Evolutionary conservation across 768 basidiomycete species (phyloP).

Genomic region (Calocybe cyanea): DNA sequence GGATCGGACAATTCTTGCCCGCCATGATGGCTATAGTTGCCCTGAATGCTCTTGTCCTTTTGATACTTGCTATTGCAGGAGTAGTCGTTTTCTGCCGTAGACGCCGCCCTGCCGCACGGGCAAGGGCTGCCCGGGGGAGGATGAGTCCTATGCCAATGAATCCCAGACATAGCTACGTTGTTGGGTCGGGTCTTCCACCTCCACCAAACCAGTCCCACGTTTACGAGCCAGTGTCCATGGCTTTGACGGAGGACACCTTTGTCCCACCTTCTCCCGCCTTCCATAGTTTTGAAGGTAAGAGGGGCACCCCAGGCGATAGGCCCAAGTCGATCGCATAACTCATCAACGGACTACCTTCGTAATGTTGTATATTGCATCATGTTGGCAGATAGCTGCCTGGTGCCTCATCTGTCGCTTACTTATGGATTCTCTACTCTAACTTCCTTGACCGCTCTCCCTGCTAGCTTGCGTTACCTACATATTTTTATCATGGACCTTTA

Average conservation of each 20-base stretch:
- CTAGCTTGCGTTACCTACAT: conserved; percentile 7
- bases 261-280: conserved; percentile 60
- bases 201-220: conserved; percentile 29
- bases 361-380: conserved; percentile 10
- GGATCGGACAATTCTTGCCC: conserved; percentile 63
- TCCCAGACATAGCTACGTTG: conserved; percentile 37
- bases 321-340: conserved; percentile 41
- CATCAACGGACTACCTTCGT: conserved; percentile 1
- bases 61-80: conserved; percentile 53
- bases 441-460: conserved; percentile 4
- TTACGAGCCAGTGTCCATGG: conserved; percentile 77
- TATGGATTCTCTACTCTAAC: conserved; percentile 4
- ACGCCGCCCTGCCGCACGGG: conserved; percentile 26
- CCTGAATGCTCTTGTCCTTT: conserved; percentile 69
- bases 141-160: conserved; percentile 58
- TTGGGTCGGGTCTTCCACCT: conserved; percentile 21
- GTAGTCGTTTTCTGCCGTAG: conserved; percentile 51
- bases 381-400: conserved; percentile 6
- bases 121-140: conserved; percentile 37
- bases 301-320: conserved; percentile 30
- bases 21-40: conserved; percentile 74
- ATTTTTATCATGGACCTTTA: conserved; percentile 6
- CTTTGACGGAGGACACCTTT: conserved; percentile 54
- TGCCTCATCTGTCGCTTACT: conserved; percentile 8
- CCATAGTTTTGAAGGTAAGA: conserved; percentile 34